Conservation (phyloP, 495 filamentous ascomycete species). For the Aspergillus campestris region DNA sequence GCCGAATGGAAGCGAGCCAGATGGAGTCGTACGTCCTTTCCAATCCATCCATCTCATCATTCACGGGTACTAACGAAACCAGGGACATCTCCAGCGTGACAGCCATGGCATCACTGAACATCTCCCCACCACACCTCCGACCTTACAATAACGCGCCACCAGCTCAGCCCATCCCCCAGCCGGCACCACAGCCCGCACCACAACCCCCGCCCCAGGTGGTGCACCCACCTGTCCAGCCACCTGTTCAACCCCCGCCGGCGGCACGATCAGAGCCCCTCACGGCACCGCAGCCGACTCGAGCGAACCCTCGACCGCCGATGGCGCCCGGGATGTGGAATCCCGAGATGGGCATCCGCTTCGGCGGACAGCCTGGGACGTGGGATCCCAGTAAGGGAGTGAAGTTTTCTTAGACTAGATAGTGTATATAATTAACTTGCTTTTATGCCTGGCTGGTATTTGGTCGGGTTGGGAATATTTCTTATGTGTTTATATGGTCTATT, state of each 20-base stretch:
- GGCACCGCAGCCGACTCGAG: constrained; percentile 46
- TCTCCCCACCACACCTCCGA: constrained; percentile 36
- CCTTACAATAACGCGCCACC: constrained; percentile 15
- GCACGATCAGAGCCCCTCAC: constrained; percentile 33
- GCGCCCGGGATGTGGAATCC: constrained; percentile 66
- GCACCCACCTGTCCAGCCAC: neutral
- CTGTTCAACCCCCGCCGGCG: constrained; percentile 3
- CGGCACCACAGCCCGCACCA: constrained; percentile 22
- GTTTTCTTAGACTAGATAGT: constrained; percentile 41
- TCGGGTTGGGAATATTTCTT: too few relatives aligned
- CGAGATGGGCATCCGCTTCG: constrained; percentile 72
- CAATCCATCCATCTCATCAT: neutral
- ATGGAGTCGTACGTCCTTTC: constrained; percentile 54
- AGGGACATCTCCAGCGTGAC: constrained; percentile 53
- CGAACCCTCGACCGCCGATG: constrained; percentile 46
- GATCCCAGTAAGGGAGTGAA: constrained; percentile 54
- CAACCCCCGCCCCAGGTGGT: constrained; percentile 27
- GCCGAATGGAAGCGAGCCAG: constrained; percentile 70
- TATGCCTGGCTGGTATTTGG: too few relatives aligned
- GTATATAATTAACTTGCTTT: neutral
- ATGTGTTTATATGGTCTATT: too few relatives aligned
- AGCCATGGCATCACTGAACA: constrained; percentile 52
- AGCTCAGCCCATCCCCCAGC: constrained; percentile 3
- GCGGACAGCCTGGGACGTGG: constrained; percentile 38
- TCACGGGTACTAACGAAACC: constrained; percentile 8